Base-by-base conservation (phyloP, 2,329 filamentous ascomycete genomes). In the Celoporthe dispersa region DNA sequence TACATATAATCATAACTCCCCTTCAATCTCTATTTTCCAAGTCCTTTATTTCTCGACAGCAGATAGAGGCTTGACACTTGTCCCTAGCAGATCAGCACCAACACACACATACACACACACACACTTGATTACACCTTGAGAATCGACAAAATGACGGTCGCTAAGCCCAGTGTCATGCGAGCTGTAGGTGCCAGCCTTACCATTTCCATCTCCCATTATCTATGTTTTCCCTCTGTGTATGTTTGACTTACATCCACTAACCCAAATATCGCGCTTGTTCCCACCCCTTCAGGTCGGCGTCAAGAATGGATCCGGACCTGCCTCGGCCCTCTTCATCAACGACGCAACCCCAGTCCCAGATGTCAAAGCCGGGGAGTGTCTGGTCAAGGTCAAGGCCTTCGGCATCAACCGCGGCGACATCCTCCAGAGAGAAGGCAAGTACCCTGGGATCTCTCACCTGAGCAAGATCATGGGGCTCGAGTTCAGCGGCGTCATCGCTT, bases 241-340 rank as follows among this genome's bases (percentile, higher is more conserved):
- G 28, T 53, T 28, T n/a, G n/a, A 28, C n/a, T 51, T 6, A 9
- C 7, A 25, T 12, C 9, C 51, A 28, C 22, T 28, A 3, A 28
- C n/a, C 11, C 3, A 11, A 11, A 16, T 9, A 22, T 33, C 19
- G 7, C 57, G 8, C 11, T 22, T 33, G 25, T 31, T 19, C 28
- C 31, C 7, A 3, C 4, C 7, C 28, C 3, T 33, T 8, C 35
- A 62, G 63, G 63, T 65, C 31, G 63, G 55, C 35, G 41, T 65
- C 2, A 48, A 33, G 22, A 14, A 8, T n/a, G 63, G 63, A 19
- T 33, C 41, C 3, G 63, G 63, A 19, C 61, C 61, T 9, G 61
- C 63, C 63, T 31, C 41, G 22, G 63, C 63, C 22, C 31, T 65
- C 11, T 65, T 65, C 63, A 65, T 65, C 63, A 65, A 65, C 31